Evolutionary conservation across 192 early-diverging fungal genomes (phyloP).

Genomic region (Coemansia aciculifera): DNA sequence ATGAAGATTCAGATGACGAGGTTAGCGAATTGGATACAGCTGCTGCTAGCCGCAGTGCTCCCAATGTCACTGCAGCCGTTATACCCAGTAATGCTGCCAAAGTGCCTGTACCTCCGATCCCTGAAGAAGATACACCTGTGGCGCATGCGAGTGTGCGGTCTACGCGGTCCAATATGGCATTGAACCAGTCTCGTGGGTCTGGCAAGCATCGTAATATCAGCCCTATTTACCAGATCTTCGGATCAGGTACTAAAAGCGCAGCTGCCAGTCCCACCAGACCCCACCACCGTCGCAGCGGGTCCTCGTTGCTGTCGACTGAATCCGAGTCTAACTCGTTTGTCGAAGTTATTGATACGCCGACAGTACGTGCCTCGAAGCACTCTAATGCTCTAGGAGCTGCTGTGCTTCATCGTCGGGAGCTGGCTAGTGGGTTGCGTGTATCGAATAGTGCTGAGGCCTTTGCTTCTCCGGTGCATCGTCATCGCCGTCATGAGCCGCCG

Average conservation of each 20-base stretch:
- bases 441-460: slow-evolving; percentile 37
- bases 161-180: slow-evolving; percentile 2
- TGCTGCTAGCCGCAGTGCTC: slow-evolving; percentile 4
- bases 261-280: slow-evolving; percentile 11
- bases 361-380: slow-evolving; percentile 7
- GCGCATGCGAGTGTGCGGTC: slow-evolving; percentile 4
- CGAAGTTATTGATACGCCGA: slow-evolving; percentile 19
- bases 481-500: not conserved
- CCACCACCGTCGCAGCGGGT: not conserved
- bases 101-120: not conserved
- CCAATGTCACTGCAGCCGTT: not conserved
- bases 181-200: slow-evolving; percentile 2
- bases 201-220: slow-evolving; percentile 4
- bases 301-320: not conserved
- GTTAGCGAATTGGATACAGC: not conserved
- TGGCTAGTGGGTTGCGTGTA: slow-evolving; percentile 6
- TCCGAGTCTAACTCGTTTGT: slow-evolving; percentile 37
- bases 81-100: not conserved
- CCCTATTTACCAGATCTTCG: slow-evolving; percentile 4
- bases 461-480: not conserved
- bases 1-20: slow-evolving; percentile 1
- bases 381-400: not conserved
- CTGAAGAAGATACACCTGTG: slow-evolving; percentile 1
- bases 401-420: not conserved
- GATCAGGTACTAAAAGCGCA: slow-evolving; percentile 7